Evolutionary conservation across 768 basidiomycete species (phyloP).

Genomic region (Kwoniella dejecticola): DNA sequence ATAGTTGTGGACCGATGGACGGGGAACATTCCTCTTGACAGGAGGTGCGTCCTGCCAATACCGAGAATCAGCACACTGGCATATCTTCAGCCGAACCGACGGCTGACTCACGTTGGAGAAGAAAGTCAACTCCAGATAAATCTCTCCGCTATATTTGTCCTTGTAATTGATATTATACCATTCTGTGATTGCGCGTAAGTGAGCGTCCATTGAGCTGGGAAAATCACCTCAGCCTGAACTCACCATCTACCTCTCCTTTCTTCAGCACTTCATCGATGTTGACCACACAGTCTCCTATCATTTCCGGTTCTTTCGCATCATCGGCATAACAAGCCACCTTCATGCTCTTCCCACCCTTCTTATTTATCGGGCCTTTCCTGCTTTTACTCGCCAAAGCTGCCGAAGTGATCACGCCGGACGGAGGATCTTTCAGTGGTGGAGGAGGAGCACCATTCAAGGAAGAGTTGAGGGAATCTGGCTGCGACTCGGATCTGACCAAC

Average conservation of each 20-base stretch:
- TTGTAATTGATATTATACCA: constrained; percentile 91
- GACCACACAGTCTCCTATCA: constrained; percentile 75
- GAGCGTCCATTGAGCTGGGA: not conserved
- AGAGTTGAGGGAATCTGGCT: constrained; percentile 24
- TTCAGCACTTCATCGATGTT: constrained; percentile 77
- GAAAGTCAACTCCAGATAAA: constrained; percentile 93
- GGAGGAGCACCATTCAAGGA: constrained; percentile 27
- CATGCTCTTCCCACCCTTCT: constrained; percentile 60
- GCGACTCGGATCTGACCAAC: constrained; percentile 41
- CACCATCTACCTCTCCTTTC: constrained; percentile 90
- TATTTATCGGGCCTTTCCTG: constrained; percentile 38
- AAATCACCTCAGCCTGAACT: constrained; percentile 42
- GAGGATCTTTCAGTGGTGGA: constrained; percentile 28
- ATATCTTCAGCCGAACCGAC: not conserved
- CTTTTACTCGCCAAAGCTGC: constrained; percentile 44
- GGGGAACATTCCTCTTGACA: constrained; percentile 43
- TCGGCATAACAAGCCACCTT: constrained; percentile 78
- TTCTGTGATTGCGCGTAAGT: constrained; percentile 60
- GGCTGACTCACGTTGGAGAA: constrained; percentile 64
- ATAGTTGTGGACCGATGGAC: constrained; percentile 31
- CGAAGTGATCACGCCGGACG: constrained; percentile 35
- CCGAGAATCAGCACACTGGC: not conserved
- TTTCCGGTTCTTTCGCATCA: constrained; percentile 72
- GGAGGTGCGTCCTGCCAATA: constrained; percentile 45
- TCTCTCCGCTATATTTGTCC: constrained; percentile 73